These are phyloP conservation scores for Annulohypoxylon moriforme DNA, from an alignment of 495 filamentous ascomycete genomes.

Conservation along the genomic window DNA sequence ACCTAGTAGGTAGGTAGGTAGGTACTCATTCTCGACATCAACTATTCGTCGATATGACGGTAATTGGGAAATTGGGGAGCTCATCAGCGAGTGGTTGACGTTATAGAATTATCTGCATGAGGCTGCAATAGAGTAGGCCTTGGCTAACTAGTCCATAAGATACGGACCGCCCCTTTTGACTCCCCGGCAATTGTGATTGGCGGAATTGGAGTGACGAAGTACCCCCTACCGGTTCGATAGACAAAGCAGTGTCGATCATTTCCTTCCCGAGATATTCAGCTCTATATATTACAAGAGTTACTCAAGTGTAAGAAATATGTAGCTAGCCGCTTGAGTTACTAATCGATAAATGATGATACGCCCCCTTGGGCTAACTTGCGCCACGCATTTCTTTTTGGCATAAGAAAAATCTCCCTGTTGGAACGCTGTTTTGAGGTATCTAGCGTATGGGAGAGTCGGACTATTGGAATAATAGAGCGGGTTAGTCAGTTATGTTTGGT, in stretches of 20 bases:
- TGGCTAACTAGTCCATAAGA: not conserved
- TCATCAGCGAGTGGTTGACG: not conserved
- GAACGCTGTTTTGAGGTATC: not conserved
- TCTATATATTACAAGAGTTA: not conserved
- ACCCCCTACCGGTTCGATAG: not conserved
- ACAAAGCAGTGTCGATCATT: constrained; percentile 24
- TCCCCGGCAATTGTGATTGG: not conserved
- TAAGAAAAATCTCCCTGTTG: not conserved
- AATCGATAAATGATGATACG: constrained; percentile 12
- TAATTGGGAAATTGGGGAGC: not conserved
- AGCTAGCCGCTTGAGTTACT: not conserved
- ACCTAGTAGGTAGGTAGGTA: not conserved
- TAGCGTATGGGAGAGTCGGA: not conserved
- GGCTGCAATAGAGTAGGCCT: constrained; percentile 6
- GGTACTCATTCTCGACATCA: not conserved
- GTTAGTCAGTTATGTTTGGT: not conserved
- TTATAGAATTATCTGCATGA: not conserved
- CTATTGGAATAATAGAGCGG: not conserved
- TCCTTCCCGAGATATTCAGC: constrained; percentile 25
- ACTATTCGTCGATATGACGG: not conserved
- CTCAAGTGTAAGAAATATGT: not conserved
- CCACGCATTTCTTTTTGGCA: constrained; percentile 10
- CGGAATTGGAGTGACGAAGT: not conserved
- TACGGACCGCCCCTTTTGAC: not conserved
- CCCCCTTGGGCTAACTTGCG: not conserved